Percentiles rank a stretch among this genome's conserved stretches.
These are phyloP conservation scores for Lojkania enalia DNA, from an alignment of 2,329 filamentous ascomycete species.

Conservation along the genomic window DNA sequence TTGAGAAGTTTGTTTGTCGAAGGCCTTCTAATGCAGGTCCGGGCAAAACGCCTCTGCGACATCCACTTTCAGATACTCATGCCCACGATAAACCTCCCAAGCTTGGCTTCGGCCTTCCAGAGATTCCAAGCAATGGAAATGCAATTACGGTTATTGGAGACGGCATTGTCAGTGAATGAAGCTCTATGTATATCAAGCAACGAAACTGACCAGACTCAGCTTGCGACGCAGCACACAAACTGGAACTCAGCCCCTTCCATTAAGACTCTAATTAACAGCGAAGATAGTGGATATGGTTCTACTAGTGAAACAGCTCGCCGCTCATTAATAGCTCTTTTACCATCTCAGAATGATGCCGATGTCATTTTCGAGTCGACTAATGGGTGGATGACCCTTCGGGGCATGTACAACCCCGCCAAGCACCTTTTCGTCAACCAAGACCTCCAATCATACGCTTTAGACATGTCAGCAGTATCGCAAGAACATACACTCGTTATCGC, in stretches of 20 bases:
- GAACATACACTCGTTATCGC: constrained; percentile 37
- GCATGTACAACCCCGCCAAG: constrained; percentile 32
- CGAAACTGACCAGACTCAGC: constrained; percentile 18
- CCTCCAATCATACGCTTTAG: constrained; percentile 35
- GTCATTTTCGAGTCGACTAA: constrained; percentile 43
- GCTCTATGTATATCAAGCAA: neutral
- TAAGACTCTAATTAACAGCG: constrained; percentile 25
- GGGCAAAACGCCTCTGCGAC: constrained; percentile 17
- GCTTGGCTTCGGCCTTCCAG: constrained; percentile 19
- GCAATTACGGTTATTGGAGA: constrained; percentile 35
- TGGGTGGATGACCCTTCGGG: constrained; percentile 39
- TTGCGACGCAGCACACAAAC: constrained; percentile 25
- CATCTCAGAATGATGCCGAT: constrained; percentile 41
- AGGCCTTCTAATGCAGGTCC: constrained; percentile 22
- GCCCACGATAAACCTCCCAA: constrained; percentile 26
- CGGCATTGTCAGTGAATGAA: constrained; percentile 31
- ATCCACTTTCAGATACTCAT: constrained; percentile 23
- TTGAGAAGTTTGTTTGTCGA: constrained; percentile 42
- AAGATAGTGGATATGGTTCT: constrained; percentile 12
- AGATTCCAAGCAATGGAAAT: constrained; percentile 26
- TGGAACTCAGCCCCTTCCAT: constrained; percentile 38
- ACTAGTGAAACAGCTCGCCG: constrained; percentile 25
- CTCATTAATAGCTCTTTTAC: constrained; percentile 32
- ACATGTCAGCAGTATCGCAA: constrained; percentile 34
- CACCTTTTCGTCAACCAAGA: constrained; percentile 38